Conservation (phyloP, 805 yeast genomes). For the Zygosaccharomyces kombuchaensis region DNA sequence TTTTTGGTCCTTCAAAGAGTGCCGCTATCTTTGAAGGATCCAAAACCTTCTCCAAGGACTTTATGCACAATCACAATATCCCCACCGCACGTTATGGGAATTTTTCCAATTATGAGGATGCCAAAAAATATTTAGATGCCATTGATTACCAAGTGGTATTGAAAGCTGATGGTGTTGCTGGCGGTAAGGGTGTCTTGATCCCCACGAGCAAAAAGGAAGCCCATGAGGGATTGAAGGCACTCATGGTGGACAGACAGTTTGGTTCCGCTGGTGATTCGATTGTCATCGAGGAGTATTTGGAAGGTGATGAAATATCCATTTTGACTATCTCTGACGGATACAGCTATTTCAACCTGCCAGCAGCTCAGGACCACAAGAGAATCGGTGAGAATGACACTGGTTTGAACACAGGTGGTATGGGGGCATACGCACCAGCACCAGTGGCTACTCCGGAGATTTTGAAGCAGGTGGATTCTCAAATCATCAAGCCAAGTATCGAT, state of each 20-base stretch:
- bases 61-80: constrained; percentile 86
- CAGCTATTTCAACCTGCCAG: constrained; percentile 82
- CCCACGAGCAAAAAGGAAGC: constrained; percentile 87
- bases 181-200: constrained; percentile 96
- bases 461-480: constrained; percentile 61
- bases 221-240: constrained; percentile 69
- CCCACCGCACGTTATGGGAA: constrained; percentile 92
- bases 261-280: constrained; percentile 94
- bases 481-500: constrained; percentile 85
- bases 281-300: constrained; percentile 92
- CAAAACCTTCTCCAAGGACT: constrained; percentile 87
- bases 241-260: constrained; percentile 85
- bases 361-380: constrained; percentile 98
- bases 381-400: constrained; percentile 91
- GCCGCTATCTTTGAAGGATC: constrained; percentile 98
- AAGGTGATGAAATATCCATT: constrained; percentile 94
- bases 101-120: constrained; percentile 72
- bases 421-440: constrained; percentile 98
- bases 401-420: constrained; percentile 99
- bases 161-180: constrained; percentile 97
- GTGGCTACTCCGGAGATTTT: constrained; percentile 76
- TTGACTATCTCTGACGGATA: constrained; percentile 93
- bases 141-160: constrained; percentile 77
- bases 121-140: constrained; percentile 61
- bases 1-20: constrained; percentile 88